Conservation (phyloP, 306 rosid species). For the Cicer pinnatifidum region DNA sequence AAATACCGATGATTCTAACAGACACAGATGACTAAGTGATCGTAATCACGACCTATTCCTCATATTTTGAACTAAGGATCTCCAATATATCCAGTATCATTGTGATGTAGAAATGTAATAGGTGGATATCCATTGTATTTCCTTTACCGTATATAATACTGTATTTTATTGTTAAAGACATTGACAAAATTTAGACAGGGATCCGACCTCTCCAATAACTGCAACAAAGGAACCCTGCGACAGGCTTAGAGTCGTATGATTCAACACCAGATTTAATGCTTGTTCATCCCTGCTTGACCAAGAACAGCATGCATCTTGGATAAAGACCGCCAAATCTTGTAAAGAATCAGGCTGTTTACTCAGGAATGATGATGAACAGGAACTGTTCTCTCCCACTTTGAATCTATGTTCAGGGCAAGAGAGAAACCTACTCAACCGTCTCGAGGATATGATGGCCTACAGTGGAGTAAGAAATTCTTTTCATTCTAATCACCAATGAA, state of each 20-base stretch:
- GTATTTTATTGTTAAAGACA: constrained; percentile 32
- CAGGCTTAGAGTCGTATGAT: constrained; percentile 67
- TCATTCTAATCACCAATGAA: constrained; percentile 28
- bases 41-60: constrained; percentile 12
- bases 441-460: constrained; percentile 79
- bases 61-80: constrained; percentile 25
- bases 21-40: constrained; percentile 22
- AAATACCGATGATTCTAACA: constrained; percentile 22
- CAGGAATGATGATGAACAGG: constrained; percentile 45
- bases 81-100: constrained; percentile 14
- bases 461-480: constrained; percentile 38
- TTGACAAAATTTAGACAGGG: constrained; percentile 33
- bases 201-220: constrained; percentile 85
- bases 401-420: constrained; percentile 66
- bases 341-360: constrained; percentile 52
- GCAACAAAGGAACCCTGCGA: constrained; percentile 78
- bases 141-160: constrained; percentile 1
- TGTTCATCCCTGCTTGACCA: constrained; percentile 81
- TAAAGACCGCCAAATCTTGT: constrained; percentile 60
- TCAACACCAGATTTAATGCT: constrained; percentile 58
- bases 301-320: constrained; percentile 71
- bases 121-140: constrained; percentile 22
- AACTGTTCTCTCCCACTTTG: constrained; percentile 48
- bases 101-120: constrained; percentile 10
- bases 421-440: constrained; percentile 80